These are phyloP conservation scores for Botryotinia calthae DNA, from an alignment of 2,329 filamentous ascomycete species.

Conservation along the genomic window DNA sequence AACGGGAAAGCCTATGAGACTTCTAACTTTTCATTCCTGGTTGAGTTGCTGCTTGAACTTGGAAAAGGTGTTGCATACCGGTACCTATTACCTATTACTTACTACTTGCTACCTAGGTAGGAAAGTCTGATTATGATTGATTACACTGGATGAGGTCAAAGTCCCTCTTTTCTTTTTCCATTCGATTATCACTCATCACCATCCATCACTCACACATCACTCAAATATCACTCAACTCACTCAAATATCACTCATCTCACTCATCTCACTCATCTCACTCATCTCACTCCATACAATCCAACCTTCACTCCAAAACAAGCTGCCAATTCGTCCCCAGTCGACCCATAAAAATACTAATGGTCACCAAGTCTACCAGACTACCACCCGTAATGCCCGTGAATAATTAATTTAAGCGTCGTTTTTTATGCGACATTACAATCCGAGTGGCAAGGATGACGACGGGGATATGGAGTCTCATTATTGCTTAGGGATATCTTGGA, in stretches of 20 bases:
- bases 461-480: neutral
- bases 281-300: neutral
- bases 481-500: constrained; percentile 13
- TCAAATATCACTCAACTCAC: neutral
- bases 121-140: neutral
- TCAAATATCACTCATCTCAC: neutral
- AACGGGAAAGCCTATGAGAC: neutral
- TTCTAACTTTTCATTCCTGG: neutral
- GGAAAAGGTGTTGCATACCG: neutral
- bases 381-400: constrained; percentile 14
- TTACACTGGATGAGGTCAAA: neutral
- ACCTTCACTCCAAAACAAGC: neutral
- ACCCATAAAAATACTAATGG: neutral
- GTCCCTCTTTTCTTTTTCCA: neutral
- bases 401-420: constrained; percentile 10
- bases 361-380: neutral
- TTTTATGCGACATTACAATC: constrained; percentile 2
- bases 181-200: neutral
- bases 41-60: neutral
- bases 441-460: constrained; percentile 6
- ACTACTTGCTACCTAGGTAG: neutral
- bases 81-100: neutral
- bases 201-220: neutral
- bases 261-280: too few relatives aligned
- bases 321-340: neutral